Base-by-base conservation (phyloP, 2,329 filamentous ascomycete genomes). In the Waltergamsia citrina region DNA sequence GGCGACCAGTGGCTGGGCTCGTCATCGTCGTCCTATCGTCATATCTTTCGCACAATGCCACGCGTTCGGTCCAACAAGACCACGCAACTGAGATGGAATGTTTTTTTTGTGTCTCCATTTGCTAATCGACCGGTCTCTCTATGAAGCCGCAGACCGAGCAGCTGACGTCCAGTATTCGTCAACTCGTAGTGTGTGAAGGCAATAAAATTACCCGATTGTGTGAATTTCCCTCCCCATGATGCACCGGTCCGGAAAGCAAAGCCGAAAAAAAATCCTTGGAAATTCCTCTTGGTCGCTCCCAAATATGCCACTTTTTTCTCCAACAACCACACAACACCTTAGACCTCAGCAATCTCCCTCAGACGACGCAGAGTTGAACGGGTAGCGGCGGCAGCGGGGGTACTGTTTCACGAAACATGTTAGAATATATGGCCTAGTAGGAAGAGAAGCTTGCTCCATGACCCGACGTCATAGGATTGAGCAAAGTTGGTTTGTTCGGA, bases 281-380 rank as follows among this genome's bases (percentile, higher is more conserved):
- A n/a, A n/a, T n/a, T n/a, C n/a, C n/a, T n/a, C n/a, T n/a, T n/a
- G n/a, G n/a, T n/a, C n/a, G n/a, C n/a, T n/a, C n/a, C n/a, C 9
- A 12, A 20, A 22, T 21, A 6, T 7, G 21, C 18, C 10, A 16
- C 18, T 28, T 8, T 28, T 28, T 28, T 28, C 15, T 28, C 18
- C 26, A 28, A 16, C 8, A 28, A 28, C 26, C 26, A 17, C 18
- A 32, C 17, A 23, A 14, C 45, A 56, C 54, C 63, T 73, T 85
- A 90, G 69, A 93, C 85, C 79, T 94, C 88, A 62, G 85, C 85
- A 71, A 94, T 94, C 73, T 95, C 88, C 65, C 88, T 83, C 72
- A 95, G 77, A 79, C 88, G 83, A 72, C 88, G 85, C 69, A 95
- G 87, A 56, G 88, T 95, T 54, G 88, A 95, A 69, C 88, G 80